phyloP scores from a whole-genome alignment of 768 basidiomycete genomes.

The Boletus edulis region DNA sequence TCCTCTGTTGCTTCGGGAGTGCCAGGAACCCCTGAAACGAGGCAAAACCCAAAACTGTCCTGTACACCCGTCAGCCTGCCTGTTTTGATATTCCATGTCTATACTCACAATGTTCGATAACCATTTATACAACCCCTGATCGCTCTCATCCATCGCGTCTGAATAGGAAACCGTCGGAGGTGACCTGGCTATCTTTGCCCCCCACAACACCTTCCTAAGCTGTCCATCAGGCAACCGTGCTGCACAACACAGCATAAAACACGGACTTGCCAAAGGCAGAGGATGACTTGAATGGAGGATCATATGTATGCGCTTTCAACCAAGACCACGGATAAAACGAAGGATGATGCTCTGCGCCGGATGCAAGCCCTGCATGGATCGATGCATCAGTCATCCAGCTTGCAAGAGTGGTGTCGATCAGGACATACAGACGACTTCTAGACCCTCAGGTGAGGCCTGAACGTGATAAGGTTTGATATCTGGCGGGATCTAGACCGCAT shows the following conservation, averaged over 20 bases:
- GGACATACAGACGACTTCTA: conserved; percentile 72
- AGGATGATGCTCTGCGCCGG: conserved; percentile 52
- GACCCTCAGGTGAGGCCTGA: conserved; percentile 54
- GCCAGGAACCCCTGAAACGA: conserved; percentile 75
- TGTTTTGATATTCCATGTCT: background rate
- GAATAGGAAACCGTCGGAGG: conserved; percentile 75
- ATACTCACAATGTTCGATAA: conserved; percentile 69
- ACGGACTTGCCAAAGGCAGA: conserved; percentile 43
- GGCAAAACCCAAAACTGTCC: conserved; percentile 88
- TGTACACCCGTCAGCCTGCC: conserved; percentile 29
- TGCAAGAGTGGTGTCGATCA: background rate
- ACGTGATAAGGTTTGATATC: conserved; percentile 66
- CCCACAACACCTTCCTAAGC: conserved; percentile 73
- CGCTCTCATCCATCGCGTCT: conserved; percentile 66
- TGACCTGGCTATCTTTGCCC: conserved; percentile 65
- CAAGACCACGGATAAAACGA: conserved; percentile 89
- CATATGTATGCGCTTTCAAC: conserved; percentile 76
- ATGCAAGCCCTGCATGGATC: conserved; percentile 20
- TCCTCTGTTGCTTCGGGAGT: conserved; percentile 84
- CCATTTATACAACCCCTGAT: conserved; percentile 76
- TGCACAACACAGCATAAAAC: background rate
- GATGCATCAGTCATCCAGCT: background rate
- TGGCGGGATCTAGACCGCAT: conserved; percentile 59
- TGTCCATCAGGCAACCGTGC: background rate
- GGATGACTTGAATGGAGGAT: conserved; percentile 49